phyloP scores from a whole-genome alignment of 148 eudicot species.

The Rhododendron kiyosumense region DNA sequence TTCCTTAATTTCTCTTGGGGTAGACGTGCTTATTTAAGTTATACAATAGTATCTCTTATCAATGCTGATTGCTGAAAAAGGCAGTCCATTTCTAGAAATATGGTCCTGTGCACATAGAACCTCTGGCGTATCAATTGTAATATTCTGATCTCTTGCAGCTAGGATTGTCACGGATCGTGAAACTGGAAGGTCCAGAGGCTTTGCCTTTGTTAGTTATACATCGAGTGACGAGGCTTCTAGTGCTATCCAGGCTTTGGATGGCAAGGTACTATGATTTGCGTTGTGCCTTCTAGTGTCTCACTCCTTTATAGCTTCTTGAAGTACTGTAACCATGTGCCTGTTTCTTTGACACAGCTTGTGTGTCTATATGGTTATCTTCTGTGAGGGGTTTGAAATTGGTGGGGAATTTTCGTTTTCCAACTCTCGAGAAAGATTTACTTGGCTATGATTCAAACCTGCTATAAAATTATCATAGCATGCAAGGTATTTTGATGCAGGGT shows the following conservation, averaged over 20 bases:
- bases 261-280: slow-evolving; percentile 35
- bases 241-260: slow-evolving; percentile 76
- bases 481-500: not conserved
- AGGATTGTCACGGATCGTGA: slow-evolving; percentile 65
- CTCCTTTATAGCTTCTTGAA: not conserved
- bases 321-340: not conserved
- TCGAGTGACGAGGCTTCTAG: slow-evolving; percentile 60
- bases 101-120: not conserved
- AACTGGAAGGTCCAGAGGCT: slow-evolving; percentile 68
- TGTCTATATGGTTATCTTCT: not conserved
- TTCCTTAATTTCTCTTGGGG: not conserved
- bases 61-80: not conserved
- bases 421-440: not conserved
- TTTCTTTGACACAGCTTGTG: not conserved
- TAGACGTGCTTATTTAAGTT: not conserved
- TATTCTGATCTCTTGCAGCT: slow-evolving; percentile 42
- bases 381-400: not conserved
- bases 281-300: not conserved
- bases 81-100: not conserved
- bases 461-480: not conserved
- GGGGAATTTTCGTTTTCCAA: not conserved
- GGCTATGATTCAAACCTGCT: not conserved
- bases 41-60: not conserved
- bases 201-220: slow-evolving; percentile 66
- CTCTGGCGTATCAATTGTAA: not conserved